These are phyloP conservation scores for Plasmodium coatneyi DNA, from an alignment of 169 alveolate species.

Conservation along the genomic window DNA sequence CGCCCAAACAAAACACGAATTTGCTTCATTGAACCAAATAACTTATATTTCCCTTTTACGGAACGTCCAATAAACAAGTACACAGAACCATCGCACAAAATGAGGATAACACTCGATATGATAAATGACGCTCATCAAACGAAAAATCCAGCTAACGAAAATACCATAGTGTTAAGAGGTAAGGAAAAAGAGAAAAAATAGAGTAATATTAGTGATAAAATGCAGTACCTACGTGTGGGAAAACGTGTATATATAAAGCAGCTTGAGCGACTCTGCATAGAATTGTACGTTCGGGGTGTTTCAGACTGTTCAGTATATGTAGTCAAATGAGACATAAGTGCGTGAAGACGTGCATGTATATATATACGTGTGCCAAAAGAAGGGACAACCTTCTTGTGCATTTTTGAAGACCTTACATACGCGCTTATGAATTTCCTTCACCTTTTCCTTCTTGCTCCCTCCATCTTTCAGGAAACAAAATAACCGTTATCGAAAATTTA, in stretches of 20 bases:
- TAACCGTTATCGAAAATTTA: slow-evolving; percentile 88
- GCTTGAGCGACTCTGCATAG: not conserved
- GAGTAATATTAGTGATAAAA: not conserved
- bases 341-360: not conserved
- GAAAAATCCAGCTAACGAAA: slow-evolving; percentile 76
- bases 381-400: not conserved
- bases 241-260: not conserved
- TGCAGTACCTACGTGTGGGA: not conserved
- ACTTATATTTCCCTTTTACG: not conserved
- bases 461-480: slow-evolving; percentile 84
- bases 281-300: not conserved
- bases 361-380: not conserved
- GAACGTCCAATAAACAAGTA: not conserved
- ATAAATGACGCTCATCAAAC: slow-evolving; percentile 79
- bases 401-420: not conserved
- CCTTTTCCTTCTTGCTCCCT: not conserved
- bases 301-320: not conserved
- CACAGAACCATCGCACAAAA: slow-evolving; percentile 23
- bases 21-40: not conserved
- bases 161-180: slow-evolving; percentile 80
- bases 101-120: slow-evolving; percentile 80
- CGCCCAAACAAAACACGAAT: not conserved
- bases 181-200: not conserved
- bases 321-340: not conserved
- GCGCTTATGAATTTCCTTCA: not conserved